phyloP scores from a whole-genome alignment of 345 rosid genomes.

The Pugionium cornutum region DNA sequence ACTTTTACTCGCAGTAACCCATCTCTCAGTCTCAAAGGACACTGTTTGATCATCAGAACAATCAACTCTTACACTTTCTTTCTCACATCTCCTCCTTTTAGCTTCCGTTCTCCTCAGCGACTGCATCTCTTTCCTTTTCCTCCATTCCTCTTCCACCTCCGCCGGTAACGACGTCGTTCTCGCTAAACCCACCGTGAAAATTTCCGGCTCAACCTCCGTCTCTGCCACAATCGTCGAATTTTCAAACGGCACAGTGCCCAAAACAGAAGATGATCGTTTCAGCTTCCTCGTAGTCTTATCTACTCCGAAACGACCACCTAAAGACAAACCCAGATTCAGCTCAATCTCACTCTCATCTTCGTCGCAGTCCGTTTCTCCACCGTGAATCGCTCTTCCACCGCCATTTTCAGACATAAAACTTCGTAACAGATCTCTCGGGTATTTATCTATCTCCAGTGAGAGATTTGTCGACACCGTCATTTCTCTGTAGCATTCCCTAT shows the following conservation, averaged over 20 bases:
- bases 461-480: slow-evolving; percentile 47
- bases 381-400: slow-evolving; percentile 26
- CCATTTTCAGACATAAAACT: slow-evolving; percentile 54
- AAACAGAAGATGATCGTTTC: slow-evolving; percentile 71
- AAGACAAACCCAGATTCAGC: slow-evolving; percentile 81
- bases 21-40: slow-evolving; percentile 47
- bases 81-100: slow-evolving; percentile 76
- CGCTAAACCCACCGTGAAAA: slow-evolving; percentile 49
- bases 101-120: slow-evolving; percentile 80
- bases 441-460: slow-evolving; percentile 56
- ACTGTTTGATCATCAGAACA: slow-evolving; percentile 36
- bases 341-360: slow-evolving; percentile 56
- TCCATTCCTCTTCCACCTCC: slow-evolving; percentile 90
- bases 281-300: slow-evolving; percentile 64
- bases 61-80: slow-evolving; percentile 55
- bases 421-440: slow-evolving; percentile 79
- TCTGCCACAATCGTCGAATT: background rate
- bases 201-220: slow-evolving; percentile 33
- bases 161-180: slow-evolving; percentile 86
- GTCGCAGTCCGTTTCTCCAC: slow-evolving; percentile 25
- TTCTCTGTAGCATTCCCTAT: slow-evolving; percentile 46
- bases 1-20: slow-evolving; percentile 44
- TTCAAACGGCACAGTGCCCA: slow-evolving; percentile 43
- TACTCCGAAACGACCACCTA: slow-evolving; percentile 89
- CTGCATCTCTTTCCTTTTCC: slow-evolving; percentile 89